phyloP scores from a whole-genome alignment of 2,329 filamentous ascomycete species.

The Claviceps citrina region DNA sequence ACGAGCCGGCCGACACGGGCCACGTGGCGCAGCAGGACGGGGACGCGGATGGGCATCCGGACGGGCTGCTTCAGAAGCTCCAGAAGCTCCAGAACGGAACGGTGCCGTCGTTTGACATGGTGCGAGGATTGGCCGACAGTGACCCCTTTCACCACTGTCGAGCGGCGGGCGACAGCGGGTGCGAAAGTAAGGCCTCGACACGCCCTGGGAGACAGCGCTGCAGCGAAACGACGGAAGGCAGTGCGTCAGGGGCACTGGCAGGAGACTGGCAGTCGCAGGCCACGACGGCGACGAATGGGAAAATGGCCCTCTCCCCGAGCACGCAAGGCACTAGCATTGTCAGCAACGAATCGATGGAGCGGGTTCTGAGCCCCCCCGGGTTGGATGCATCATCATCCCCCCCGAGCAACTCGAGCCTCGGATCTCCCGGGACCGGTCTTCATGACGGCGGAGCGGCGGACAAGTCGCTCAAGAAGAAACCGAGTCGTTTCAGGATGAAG shows the following conservation, averaged over 20 bases:
- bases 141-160: constrained; percentile 31
- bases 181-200: constrained; percentile 22
- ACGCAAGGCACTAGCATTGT: constrained; percentile 51
- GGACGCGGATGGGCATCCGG: background rate
- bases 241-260: constrained; percentile 35
- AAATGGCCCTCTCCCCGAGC: constrained; percentile 49
- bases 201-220: constrained; percentile 35
- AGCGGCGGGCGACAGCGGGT: constrained; percentile 15
- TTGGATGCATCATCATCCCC: constrained; percentile 27
- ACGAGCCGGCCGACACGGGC: constrained; percentile 5
- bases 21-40: background rate
- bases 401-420: constrained; percentile 16
- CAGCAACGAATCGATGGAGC: constrained; percentile 42
- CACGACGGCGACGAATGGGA: constrained; percentile 47
- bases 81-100: constrained; percentile 28
- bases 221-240: constrained; percentile 48
- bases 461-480: constrained; percentile 42
- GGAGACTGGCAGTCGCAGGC: constrained; percentile 49
- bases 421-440: constrained; percentile 13
- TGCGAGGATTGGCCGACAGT: constrained; percentile 32
- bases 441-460: constrained; percentile 22
- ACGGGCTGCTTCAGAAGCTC: constrained; percentile 9
- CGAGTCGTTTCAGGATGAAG: constrained; percentile 49
- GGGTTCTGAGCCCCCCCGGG: constrained; percentile 27
- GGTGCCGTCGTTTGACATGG: constrained; percentile 28